phyloP scores from a whole-genome alignment of 2,329 filamentous ascomycete species.

The Pseudogymnoascus sp. region DNA sequence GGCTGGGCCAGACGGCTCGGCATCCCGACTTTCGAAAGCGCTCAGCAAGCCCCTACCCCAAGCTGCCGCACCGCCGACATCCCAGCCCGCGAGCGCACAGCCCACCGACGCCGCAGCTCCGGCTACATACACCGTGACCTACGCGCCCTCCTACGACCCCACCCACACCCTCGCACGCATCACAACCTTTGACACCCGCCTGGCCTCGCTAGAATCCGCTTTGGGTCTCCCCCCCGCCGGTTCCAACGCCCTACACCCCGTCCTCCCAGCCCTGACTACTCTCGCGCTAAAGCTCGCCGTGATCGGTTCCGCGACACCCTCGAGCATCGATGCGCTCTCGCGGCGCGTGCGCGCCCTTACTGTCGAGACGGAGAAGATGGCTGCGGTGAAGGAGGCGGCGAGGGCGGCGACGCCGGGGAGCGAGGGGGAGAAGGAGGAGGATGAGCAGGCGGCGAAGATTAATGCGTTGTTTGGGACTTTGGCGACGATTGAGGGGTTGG shows the following conservation, averaged over 20 bases:
- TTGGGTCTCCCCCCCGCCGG: constrained; percentile 56
- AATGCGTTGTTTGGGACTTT: constrained; percentile 86
- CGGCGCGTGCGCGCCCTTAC: constrained; percentile 63
- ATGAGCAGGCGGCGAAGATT: constrained; percentile 73
- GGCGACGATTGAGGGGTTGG: constrained; percentile 78
- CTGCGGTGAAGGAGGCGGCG: constrained; percentile 54
- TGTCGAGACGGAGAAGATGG: constrained; percentile 64
- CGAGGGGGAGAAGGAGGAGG: constrained; percentile 38
- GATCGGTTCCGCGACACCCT: constrained; percentile 64
- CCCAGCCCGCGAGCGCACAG: constrained; percentile 16
- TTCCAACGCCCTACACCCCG: constrained; percentile 54
- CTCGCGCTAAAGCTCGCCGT: constrained; percentile 75
- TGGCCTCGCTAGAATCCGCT: constrained; percentile 70
- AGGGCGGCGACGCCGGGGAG: constrained; percentile 29
- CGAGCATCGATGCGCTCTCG: constrained; percentile 65
- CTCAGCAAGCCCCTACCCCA: constrained; percentile 9
- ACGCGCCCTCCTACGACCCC: constrained; percentile 57
- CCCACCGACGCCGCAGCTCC: constrained; percentile 21
- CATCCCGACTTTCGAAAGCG: constrained; percentile 23
- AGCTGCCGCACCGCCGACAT: constrained; percentile 21
- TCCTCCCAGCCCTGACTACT: constrained; percentile 73
- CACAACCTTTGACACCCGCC: constrained; percentile 78
- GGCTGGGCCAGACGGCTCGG: constrained; percentile 13
- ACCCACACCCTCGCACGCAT: constrained; percentile 70
- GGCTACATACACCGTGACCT: constrained; percentile 58